Conservation (phyloP, 768 basidiomycete genomes). For the Tricholoma bakamatsutake region DNA sequence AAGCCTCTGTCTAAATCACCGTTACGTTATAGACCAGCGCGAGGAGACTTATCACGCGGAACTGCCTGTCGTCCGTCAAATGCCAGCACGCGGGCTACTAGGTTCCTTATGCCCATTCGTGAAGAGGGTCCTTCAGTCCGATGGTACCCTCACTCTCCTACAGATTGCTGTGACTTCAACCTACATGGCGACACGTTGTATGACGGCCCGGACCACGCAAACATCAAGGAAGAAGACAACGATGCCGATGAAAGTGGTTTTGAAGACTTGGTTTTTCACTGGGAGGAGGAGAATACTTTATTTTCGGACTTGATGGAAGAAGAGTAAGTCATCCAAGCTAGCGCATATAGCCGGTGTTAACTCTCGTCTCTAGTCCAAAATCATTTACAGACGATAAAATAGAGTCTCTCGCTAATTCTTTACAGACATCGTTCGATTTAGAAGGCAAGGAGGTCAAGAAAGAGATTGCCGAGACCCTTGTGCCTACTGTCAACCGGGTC, state of each 20-base stretch:
- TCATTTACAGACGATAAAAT: constrained; percentile 25
- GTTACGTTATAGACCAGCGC: neutral
- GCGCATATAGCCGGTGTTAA: constrained; percentile 10
- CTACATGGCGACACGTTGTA: constrained; percentile 14
- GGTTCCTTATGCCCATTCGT: neutral
- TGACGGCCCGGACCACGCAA: constrained; percentile 6
- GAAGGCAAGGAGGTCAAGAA: constrained; percentile 32
- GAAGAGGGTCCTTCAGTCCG: neutral
- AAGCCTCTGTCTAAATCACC: neutral
- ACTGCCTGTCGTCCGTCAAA: neutral
- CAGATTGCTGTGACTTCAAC: constrained; percentile 6
- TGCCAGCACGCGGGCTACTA: neutral
- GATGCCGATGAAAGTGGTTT: constrained; percentile 21
- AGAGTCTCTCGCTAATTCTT: constrained; percentile 31
- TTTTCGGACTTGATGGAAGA: constrained; percentile 43
- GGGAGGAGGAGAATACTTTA: constrained; percentile 50
- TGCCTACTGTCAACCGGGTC: constrained; percentile 45
- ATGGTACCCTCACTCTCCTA: neutral
- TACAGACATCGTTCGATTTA: constrained; percentile 36
- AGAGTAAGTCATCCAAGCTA: constrained; percentile 23
- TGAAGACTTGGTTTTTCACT: constrained; percentile 32
- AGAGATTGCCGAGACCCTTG: constrained; percentile 37
- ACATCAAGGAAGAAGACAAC: constrained; percentile 8
- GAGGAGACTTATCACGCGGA: neutral
- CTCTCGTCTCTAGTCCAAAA: constrained; percentile 16